These are phyloP conservation scores for Blastobotrys americana DNA, from an alignment of 805 yeast genomes.

Conservation along the genomic window DNA sequence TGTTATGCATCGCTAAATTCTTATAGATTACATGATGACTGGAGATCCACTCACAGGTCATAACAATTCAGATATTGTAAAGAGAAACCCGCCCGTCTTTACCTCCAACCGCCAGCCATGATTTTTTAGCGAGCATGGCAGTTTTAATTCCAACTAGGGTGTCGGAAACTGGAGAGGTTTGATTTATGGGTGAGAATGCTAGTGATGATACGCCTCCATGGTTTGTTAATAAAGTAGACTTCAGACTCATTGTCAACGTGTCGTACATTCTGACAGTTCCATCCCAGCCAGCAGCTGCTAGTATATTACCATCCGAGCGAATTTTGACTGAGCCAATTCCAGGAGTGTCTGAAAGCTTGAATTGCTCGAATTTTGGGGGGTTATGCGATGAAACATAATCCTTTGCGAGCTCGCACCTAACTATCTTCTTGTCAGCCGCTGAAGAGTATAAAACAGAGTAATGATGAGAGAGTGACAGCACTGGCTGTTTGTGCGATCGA, in stretches of 20 bases:
- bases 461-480: constrained; percentile 22
- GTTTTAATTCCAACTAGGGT: no score
- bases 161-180: no score
- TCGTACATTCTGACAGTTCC: constrained; percentile 31
- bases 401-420: no score
- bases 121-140: constrained; percentile 4
- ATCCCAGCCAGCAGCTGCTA: constrained; percentile 37
- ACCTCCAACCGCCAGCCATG: constrained; percentile 43
- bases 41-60: no score
- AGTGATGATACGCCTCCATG: constrained; percentile 19
- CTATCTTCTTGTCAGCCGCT: constrained; percentile 29
- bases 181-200: constrained; percentile 14
- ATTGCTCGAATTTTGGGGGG: no score
- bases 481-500: constrained; percentile 29
- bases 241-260: constrained; percentile 8
- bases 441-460: constrained; percentile 25
- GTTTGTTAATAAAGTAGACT: neutral
- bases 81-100: constrained; percentile 51
- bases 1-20: no score
- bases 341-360: constrained; percentile 3
- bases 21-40: no score
- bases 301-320: constrained; percentile 20
- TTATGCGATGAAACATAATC: no score
- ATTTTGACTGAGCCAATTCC: constrained; percentile 26
- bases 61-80: no score